These are phyloP conservation scores for Candida andamanensis DNA, from an alignment of 805 yeast genomes.

Conservation along the genomic window DNA sequence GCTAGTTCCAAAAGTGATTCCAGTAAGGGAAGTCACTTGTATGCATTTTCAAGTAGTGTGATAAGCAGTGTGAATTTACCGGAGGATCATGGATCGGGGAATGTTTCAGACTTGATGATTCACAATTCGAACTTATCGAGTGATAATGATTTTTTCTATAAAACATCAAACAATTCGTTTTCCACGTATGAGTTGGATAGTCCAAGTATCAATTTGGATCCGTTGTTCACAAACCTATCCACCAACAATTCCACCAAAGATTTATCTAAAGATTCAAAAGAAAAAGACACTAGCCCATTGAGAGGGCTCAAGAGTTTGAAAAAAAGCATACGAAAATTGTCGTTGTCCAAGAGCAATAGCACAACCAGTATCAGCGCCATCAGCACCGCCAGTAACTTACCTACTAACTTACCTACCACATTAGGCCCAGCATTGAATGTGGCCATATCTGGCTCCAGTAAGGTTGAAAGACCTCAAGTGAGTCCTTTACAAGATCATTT, in stretches of 20 bases:
- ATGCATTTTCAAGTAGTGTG: no score
- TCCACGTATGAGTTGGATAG: conserved; percentile 22
- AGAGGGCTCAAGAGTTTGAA: conserved; percentile 33
- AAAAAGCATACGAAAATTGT: conserved; percentile 34
- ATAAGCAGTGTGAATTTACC: background rate
- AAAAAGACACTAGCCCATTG: conserved; percentile 21
- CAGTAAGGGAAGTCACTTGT: background rate
- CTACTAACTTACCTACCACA: background rate
- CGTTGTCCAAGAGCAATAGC: conserved; percentile 14
- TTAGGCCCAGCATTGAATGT: background rate
- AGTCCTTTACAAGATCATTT: conserved; percentile 13
- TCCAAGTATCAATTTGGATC: conserved; percentile 18
- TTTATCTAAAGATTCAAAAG: background rate
- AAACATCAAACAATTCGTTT: conserved; percentile 9
- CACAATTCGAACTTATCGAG: background rate
- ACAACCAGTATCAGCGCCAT: conserved; percentile 1
- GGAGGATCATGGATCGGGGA: no score
- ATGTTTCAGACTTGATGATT: no score
- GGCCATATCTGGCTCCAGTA: background rate
- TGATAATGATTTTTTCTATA: conserved; percentile 5
- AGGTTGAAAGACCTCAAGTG: conserved; percentile 9
- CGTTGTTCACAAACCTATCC: conserved; percentile 8
- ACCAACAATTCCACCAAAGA: background rate
- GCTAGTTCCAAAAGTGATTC: conserved; percentile 1
- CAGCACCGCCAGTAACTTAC: background rate